phyloP scores from a whole-genome alignment of 148 eudicot species.

The Dysphania ambrosioides region DNA sequence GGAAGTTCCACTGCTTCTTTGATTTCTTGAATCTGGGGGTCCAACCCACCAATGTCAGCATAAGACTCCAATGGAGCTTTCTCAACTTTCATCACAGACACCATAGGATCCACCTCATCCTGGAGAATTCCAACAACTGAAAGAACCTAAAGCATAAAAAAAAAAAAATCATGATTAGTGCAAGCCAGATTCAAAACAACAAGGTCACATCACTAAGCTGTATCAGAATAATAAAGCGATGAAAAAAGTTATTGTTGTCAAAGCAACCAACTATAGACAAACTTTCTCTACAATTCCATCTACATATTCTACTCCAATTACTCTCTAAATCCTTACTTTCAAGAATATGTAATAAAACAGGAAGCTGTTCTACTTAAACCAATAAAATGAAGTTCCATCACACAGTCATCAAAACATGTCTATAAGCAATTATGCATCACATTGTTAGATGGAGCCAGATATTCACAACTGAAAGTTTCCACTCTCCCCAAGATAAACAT shows the following conservation, averaged over 20 bases:
- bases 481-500: neutral
- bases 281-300: neutral
- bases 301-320: neutral
- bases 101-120: slow-evolving; percentile 97
- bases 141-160: slow-evolving; percentile 46
- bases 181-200: neutral
- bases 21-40: slow-evolving; percentile 92
- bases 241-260: neutral
- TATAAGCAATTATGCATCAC: too few species aligned
- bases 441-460: too few species aligned
- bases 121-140: slow-evolving; percentile 78
- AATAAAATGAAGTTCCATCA: too few species aligned
- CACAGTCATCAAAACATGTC: too few species aligned
- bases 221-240: neutral
- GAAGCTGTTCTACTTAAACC: neutral
- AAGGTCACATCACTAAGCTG: neutral
- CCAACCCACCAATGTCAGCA: slow-evolving; percentile 92
- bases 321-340: neutral
- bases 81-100: slow-evolving; percentile 95
- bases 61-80: slow-evolving; percentile 92
- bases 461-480: neutral
- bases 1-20: slow-evolving; percentile 60
- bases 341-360: neutral
- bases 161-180: neutral
- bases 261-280: neutral